Evolutionary conservation across 441 rosid species (phyloP), one percentile per base, ranked within the genome.

Genomic region (Macaranga tanarius): DNA sequence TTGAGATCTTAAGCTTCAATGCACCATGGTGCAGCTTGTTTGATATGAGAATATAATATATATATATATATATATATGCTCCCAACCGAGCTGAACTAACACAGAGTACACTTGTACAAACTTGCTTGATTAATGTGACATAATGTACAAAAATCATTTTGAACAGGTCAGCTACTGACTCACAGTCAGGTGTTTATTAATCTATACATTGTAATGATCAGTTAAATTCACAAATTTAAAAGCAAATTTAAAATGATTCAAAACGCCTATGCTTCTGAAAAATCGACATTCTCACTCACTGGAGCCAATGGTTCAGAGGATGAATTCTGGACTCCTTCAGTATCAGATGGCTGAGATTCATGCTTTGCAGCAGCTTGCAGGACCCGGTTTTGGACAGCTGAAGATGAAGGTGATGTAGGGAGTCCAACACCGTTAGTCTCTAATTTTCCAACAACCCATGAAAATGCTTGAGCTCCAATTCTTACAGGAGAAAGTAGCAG

Each of bases 401-500:
- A 75, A 26, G 99, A 91, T 55, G 97, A 95, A 75, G 99, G 99
- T 31, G 98, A 91, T 3, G 98, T 95, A 22, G 98, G 94, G 44
- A 93, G 91, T 67, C 97, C 91, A 44, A 81, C 75, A 69, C 97
- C 79, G 10, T 89, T 90, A 63, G 85, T 90, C 73, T 95, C 99
- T 57, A 95, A 67, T 76, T 91, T 95, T 47, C 88, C 96, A 42
- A 91, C 90, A 51, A 83, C 91, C 99, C 96, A 88, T 71, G 98
- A 86, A 83, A 93, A 73, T 71, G 98, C 94, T 80, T 83, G 82
- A 59, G 94, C 86, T 63, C 97, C 95, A 12, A 89, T 65, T 75
- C 75, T 85, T 51, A 86, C 89, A 60, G 99, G 96, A 72, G 73
- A 75, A 75, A 85, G 72, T 86, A 95, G 71, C 81, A 71, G 54